Evolutionary conservation across 164 flowering plant genomes (phyloP), one percentile per base, ranked within the genome.

Genomic region (Magnolia changhungtana): DNA sequence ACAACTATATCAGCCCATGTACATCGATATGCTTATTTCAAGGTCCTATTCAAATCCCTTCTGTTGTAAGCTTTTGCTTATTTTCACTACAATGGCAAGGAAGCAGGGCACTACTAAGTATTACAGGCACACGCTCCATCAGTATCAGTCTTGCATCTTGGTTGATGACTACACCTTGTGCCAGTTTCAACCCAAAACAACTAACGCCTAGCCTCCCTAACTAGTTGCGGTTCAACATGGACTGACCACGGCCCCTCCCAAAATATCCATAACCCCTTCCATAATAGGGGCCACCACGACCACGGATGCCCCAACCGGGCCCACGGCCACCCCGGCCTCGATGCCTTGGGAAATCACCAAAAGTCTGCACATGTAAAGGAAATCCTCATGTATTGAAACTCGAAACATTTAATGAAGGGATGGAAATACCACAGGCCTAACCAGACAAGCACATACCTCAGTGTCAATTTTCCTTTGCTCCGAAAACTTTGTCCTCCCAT

Each of bases 271-370:
- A 81, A 2, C 90, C 88, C 78, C 92, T 81, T 71, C 94, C 97
- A 78, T 88, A 81, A 50, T 87, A 83, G 3, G 61, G 61, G 6
- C 82, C 73, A 49, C 92, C 90, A 10, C 87, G 84, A 9, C 70
- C 69, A 20, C 88, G 85, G 7, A 90, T 90, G 67, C 92, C 92
- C 72, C 89, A 87, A 37, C 80, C 77, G 49, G 83, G 85, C 14
- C 94, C 92, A 67, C 91, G 89, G 14, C 95, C 93, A 78, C 96
- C 94, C 74, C 94, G 82, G 16, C 89, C 93, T 1, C 90, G 84
- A 74, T 86, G 72, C 82, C 92, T 83, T 23, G 90, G 74, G 73
- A 90, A 86, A 71, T 87, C 88, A 8, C 98, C 98, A 80, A 92
- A 94, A 50, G 95, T 92, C 98, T 94, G 90, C 77, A 76, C 0